phyloP scores from a whole-genome alignment of 768 basidiomycete species.

The Holtermanniella nyarrowii region DNA sequence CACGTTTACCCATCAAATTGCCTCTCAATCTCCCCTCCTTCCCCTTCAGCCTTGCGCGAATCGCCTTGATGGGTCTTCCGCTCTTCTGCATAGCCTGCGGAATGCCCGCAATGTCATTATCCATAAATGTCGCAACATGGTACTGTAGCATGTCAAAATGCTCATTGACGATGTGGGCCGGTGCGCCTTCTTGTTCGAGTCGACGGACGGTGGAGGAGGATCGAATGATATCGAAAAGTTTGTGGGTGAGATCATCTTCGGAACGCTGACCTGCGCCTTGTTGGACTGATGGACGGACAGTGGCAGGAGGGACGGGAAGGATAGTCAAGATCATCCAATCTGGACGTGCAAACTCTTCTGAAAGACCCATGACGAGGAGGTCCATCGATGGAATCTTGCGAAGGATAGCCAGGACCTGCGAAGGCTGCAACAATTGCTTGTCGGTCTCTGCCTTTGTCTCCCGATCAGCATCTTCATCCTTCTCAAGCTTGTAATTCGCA shows the following conservation, averaged over 20 bases:
- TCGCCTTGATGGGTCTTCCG: conserved; percentile 93
- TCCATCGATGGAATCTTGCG: conserved; percentile 90
- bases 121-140: conserved; percentile 99
- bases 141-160: conserved; percentile 94
- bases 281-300: conserved; percentile 92
- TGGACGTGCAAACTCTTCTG: conserved; percentile 89
- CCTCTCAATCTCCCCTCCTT: conserved; percentile 97
- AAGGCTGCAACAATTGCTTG: conserved; percentile 56
- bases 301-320: conserved; percentile 92
- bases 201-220: conserved; percentile 82
- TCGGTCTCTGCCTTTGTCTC: conserved; percentile 37
- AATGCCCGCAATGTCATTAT: conserved; percentile 96
- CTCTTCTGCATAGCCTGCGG: conserved; percentile 96
- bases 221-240: conserved; percentile 92
- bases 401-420: conserved; percentile 85
- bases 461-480: conserved; percentile 54
- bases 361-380: conserved; percentile 77
- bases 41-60: conserved; percentile 93
- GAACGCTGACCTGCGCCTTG: conserved; percentile 83
- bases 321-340: conserved; percentile 99
- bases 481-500: conserved; percentile 89
- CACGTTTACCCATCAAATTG: conserved; percentile 98
- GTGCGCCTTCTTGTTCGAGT: conserved; percentile 92
- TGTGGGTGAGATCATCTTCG: conserved; percentile 97
- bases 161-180: conserved; percentile 87